Evolutionary conservation across 495 filamentous ascomycete species (phyloP).

Genomic region (Talaromyces proteolyticus): DNA sequence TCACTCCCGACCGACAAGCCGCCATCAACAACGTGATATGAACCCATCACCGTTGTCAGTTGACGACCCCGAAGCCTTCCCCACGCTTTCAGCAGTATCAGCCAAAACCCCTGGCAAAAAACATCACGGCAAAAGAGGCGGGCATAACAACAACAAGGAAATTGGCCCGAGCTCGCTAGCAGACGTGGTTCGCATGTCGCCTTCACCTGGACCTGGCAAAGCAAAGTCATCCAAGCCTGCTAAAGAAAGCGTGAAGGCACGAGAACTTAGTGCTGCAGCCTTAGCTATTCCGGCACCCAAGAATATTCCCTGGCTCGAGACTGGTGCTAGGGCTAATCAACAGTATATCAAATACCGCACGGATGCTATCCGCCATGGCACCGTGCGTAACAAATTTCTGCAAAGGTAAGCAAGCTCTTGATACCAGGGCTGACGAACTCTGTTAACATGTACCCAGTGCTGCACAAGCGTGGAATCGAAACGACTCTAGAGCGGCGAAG

Average conservation of each 20-base stretch:
- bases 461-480: slow-evolving; percentile 99
- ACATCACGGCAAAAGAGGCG: slow-evolving; percentile 82
- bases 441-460: slow-evolving; percentile 57
- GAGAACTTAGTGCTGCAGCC: slow-evolving; percentile 75
- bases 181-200: slow-evolving; percentile 90
- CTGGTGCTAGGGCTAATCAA: slow-evolving; percentile 84
- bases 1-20: slow-evolving; percentile 80
- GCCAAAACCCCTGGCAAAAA: slow-evolving; percentile 72
- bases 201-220: slow-evolving; percentile 58
- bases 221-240: slow-evolving; percentile 39
- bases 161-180: slow-evolving; percentile 76
- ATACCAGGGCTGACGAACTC: too few species aligned
- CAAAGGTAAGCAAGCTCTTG: slow-evolving; percentile 62
- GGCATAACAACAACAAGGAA: slow-evolving; percentile 64
- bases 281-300: slow-evolving; percentile 80
- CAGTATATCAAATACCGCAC: slow-evolving; percentile 90
- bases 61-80: slow-evolving; percentile 95
- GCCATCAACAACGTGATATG: slow-evolving; percentile 67
- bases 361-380: slow-evolving; percentile 94
- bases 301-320: slow-evolving; percentile 96
- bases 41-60: slow-evolving; percentile 68
- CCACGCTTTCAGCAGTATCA: slow-evolving; percentile 77
- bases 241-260: slow-evolving; percentile 43
- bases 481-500: slow-evolving; percentile 94
- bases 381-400: slow-evolving; percentile 91